Conservation (phyloP, 345 rosid species). For the Durio zibethinus region DNA sequence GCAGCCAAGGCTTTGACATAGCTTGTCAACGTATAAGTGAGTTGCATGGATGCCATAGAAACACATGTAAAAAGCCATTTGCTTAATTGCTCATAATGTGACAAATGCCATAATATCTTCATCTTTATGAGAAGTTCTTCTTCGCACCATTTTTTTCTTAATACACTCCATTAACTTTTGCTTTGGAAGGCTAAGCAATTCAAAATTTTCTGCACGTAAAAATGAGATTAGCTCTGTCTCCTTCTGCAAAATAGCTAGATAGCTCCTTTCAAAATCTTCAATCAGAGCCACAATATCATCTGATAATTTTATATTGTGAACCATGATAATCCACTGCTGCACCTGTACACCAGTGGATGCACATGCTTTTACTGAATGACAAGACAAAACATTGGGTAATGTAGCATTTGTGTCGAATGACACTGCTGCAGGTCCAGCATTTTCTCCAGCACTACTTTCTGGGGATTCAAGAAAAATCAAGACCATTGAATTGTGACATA, state of each 20-base stretch:
- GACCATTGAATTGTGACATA: constrained; percentile 70
- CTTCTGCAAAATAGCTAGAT: constrained; percentile 44
- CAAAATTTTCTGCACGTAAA: constrained; percentile 32
- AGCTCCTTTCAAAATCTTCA: constrained; percentile 43
- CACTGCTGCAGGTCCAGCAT: constrained; percentile 28
- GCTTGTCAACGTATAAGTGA: constrained; percentile 38
- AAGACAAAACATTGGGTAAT: constrained; percentile 31
- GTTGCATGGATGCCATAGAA: constrained; percentile 54
- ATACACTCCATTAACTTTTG: constrained; percentile 44
- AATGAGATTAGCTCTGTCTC: constrained; percentile 39
- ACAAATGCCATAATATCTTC: constrained; percentile 41
- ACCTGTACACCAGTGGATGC: constrained; percentile 23
- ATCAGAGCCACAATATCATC: constrained; percentile 39
- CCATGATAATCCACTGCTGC: constrained; percentile 34
- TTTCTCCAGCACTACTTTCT: constrained; percentile 39
- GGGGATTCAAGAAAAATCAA: constrained; percentile 87
- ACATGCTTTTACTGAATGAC: constrained; percentile 24
- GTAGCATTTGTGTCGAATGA: constrained; percentile 24
- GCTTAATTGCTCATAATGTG: constrained; percentile 49
- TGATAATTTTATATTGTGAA: constrained; percentile 42
- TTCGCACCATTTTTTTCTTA: constrained; percentile 33
- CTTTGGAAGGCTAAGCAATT: constrained; percentile 51
- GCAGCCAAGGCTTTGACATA: constrained; percentile 41
- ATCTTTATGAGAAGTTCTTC: constrained; percentile 28
- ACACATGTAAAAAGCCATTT: constrained; percentile 60